Evolutionary conservation across 2,329 filamentous ascomycete species (phyloP), one percentile per base, ranked within the genome.

Genomic region (Colletotrichum noveboracense): DNA sequence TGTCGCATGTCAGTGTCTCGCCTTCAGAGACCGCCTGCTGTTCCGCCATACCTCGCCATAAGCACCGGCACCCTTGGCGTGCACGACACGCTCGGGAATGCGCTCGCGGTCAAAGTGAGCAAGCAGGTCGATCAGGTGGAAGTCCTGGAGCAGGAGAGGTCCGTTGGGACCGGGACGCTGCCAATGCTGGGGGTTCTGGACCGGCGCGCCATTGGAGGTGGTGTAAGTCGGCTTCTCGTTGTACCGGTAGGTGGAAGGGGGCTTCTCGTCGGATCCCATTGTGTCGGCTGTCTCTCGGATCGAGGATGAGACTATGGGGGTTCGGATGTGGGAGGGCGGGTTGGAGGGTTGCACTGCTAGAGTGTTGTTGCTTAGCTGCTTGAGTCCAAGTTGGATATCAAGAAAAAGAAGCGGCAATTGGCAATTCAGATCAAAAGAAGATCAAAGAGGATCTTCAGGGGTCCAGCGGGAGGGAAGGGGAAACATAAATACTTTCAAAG

Each of bases 51-150:
- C 76, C 76, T 77, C 89, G 14, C 91, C 91, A 76, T 88, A 89
- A 4, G 90, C 90, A 32, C 89, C 91, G 18, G 86, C 86, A 14
- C 89, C 91, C 79, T 91, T 91, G 18, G 91, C 91, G 78, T 93
- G 91, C 4, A 93, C 91, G 30, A 80, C 87, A 74, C 85, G 86
- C 81, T 89, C 88, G 36, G 88, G 88, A 52, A 89, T 88, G 76
- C 87, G 85, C 79, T 89, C 88, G 70, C 88, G 87, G 82, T 87
- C 87, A 81, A 90, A 89, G 82, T 89, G 85, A 21, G 88, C 88
- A 62, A 94, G 87, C 38, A 92, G 83, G 78, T 93, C 92, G 78
- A 94, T 91, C 81, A 93, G 83, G 80, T 93, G 91, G 81, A 92
- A 92, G 81, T 93, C 91, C 80, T 93, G 91, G 26, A 93, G 88